Conservation (phyloP, 2,329 filamentous ascomycete species). For the Colletotrichum magnum region DNA sequence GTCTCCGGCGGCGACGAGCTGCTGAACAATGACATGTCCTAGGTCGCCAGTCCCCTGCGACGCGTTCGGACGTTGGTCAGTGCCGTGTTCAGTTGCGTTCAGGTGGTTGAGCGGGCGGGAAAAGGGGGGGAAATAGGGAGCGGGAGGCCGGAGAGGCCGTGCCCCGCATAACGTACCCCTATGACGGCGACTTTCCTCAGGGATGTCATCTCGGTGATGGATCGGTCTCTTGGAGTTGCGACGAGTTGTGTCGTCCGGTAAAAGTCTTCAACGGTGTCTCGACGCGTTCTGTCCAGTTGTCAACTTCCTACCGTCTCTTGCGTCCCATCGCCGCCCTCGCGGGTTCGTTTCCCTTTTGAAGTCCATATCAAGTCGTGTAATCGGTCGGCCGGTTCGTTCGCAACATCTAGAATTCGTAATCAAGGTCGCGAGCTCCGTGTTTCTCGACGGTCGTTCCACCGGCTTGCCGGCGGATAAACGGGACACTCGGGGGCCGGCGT, state of each 20-base stretch:
- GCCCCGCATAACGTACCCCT: constrained; percentile 13
- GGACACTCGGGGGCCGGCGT: constrained; percentile 19
- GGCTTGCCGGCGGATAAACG: background rate
- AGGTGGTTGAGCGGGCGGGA: background rate
- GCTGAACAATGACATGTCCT: constrained; percentile 48
- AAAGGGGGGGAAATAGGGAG: background rate
- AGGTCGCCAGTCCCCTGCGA: constrained; percentile 48
- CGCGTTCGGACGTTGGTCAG: constrained; percentile 14
- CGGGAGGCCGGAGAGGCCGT: background rate
- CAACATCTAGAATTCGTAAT: background rate
- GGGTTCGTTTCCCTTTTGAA: background rate
- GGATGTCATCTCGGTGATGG: background rate
- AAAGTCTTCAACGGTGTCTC: constrained; percentile 5
- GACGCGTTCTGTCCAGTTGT: background rate
- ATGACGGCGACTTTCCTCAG: constrained; percentile 10
- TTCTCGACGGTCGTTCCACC: background rate
- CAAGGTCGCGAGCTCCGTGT: background rate
- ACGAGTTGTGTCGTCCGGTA: constrained; percentile 15
- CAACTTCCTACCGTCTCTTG: background rate
- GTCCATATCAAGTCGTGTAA: background rate
- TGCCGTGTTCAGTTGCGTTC: constrained; percentile 9
- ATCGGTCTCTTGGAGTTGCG: background rate
- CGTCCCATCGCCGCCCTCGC: background rate
- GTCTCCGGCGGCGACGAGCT: constrained; percentile 45
- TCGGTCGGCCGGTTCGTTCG: background rate